These are phyloP conservation scores for Circinella umbellata DNA, from an alignment of 371 early-diverging fungal species.

Conservation along the genomic window DNA sequence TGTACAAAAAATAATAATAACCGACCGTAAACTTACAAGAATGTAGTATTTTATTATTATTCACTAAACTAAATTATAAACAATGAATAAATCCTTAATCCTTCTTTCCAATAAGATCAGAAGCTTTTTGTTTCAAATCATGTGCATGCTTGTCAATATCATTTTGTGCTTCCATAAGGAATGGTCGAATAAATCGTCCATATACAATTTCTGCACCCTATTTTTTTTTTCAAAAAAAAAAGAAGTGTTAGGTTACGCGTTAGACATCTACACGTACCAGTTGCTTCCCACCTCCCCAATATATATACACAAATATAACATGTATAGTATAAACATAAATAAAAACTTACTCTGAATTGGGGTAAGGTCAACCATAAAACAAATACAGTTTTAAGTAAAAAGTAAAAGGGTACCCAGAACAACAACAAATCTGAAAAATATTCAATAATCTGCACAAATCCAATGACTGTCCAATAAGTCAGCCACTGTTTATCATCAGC, in stretches of 20 bases:
- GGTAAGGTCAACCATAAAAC: constrained; percentile 87
- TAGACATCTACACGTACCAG: too few relatives aligned
- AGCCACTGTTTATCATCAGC: constrained; percentile 92
- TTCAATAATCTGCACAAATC: constrained; percentile 81
- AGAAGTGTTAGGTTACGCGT: too few relatives aligned
- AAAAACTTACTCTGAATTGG: constrained; percentile 66
- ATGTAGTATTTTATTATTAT: too few relatives aligned
- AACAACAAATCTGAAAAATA: constrained; percentile 85
- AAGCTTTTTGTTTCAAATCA: constrained; percentile 22
- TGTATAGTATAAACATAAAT: not conserved
- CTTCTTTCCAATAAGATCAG: constrained; percentile 11
- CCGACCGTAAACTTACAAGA: too few relatives aligned
- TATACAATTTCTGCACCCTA: constrained; percentile 38
- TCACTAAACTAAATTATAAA: not conserved
- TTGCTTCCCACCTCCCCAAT: not conserved
- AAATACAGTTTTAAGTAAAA: constrained; percentile 85
- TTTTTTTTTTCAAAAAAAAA: not conserved
- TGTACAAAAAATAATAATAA: too few relatives aligned
- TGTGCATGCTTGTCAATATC: constrained; percentile 25
- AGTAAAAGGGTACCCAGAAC: constrained; percentile 95
- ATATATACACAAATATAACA: not conserved
- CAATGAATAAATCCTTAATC: not conserved
- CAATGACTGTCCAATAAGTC: constrained; percentile 88
- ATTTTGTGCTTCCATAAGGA: constrained; percentile 25
- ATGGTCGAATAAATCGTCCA: constrained; percentile 28